Conservation (phyloP, 768 basidiomycete species). For the Pulveroboletus ravenelii region DNA sequence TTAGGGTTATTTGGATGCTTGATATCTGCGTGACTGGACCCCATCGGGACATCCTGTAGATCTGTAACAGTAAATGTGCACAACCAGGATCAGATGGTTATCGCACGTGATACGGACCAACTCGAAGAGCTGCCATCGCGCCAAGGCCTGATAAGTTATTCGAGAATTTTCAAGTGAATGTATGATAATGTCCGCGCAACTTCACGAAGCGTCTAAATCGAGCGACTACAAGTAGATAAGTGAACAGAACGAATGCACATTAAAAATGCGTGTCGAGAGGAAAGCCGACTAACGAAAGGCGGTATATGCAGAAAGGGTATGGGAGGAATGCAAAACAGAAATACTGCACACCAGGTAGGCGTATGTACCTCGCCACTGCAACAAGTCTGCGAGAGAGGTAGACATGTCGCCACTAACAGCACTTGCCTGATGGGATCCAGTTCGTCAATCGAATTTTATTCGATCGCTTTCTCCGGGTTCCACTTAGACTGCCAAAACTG, state of each 20-base stretch:
- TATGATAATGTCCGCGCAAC: conserved; percentile 1
- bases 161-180: too few species aligned
- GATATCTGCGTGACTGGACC: not conserved
- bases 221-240: conserved; percentile 19
- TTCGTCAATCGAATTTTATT: conserved; percentile 56
- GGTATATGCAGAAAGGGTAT: conserved; percentile 27
- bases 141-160: not conserved
- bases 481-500: conserved; percentile 79
- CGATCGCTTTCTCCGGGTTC: conserved; percentile 52
- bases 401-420: conserved; percentile 45
- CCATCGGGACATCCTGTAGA: not conserved
- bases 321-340: conserved; percentile 8
- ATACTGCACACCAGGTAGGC: conserved; percentile 4
- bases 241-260: conserved; percentile 13
- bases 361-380: conserved; percentile 12
- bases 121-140: not conserved
- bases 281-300: conserved; percentile 5
- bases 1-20: not conserved
- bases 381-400: not conserved
- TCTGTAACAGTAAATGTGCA: not conserved
- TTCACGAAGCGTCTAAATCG: conserved; percentile 16
- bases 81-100: not conserved
- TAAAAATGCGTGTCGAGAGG: conserved; percentile 8
- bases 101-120: not conserved
- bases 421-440: conserved; percentile 60